A percentile compares a stretch with the other conserved stretches of the same genome.
Conservation (phyloP, 495 filamentous ascomycete genomes). For the Geopyxis carbonaria region DNA sequence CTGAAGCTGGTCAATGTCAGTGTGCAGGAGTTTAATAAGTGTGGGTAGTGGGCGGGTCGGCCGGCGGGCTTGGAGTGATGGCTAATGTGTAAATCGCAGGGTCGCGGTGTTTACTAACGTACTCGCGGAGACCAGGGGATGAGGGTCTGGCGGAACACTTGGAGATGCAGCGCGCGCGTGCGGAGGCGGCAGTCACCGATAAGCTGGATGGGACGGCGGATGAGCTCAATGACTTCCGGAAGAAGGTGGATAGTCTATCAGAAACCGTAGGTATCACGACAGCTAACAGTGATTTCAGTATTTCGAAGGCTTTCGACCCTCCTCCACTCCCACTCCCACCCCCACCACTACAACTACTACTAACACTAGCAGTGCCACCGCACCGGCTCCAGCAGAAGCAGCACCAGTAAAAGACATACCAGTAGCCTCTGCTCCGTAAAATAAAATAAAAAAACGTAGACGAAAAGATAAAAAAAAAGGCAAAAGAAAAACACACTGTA, state of each 20-base stretch:
- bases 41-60: constrained; percentile 30
- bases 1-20: constrained; percentile 63
- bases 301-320: constrained; percentile 22
- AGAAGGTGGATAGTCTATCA: constrained; percentile 22
- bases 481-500: no score
- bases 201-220: constrained; percentile 38
- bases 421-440: no score
- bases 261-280: not conserved
- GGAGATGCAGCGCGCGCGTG: constrained; percentile 25
- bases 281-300: constrained; percentile 8
- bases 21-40: constrained; percentile 75
- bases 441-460: no score
- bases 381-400: no score
- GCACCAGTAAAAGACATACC: no score
- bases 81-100: constrained; percentile 30
- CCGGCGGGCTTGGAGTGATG: not conserved
- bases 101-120: constrained; percentile 76
- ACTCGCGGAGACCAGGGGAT: constrained; percentile 49
- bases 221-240: constrained; percentile 68
- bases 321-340: no score
- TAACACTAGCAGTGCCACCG: no score
- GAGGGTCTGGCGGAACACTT: constrained; percentile 33
- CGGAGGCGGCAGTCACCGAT: constrained; percentile 27
- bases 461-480: no score
- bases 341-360: no score